phyloP scores from a whole-genome alignment of 2,329 filamentous ascomycete species.

The Chrysoporthe deuterocubensis region DNA sequence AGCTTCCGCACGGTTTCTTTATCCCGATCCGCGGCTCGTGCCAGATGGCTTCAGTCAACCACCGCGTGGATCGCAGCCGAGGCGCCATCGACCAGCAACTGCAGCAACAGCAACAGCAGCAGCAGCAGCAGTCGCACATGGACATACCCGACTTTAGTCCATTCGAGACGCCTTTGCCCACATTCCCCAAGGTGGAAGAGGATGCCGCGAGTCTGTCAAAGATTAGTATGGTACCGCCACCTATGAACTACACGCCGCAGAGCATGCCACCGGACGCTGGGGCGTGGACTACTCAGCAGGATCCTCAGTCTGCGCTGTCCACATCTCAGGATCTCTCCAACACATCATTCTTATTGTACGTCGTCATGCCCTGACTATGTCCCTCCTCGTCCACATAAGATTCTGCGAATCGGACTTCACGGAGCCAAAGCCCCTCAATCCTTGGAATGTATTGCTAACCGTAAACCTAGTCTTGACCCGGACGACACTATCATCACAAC shows the following conservation, averaged over 20 bases:
- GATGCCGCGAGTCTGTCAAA: constrained; percentile 29
- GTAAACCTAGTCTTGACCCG: constrained; percentile 23
- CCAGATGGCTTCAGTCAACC: constrained; percentile 25
- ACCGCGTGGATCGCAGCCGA: constrained; percentile 27
- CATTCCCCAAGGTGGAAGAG: constrained; percentile 29
- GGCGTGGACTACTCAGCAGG: constrained; percentile 26
- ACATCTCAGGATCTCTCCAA: constrained; percentile 28
- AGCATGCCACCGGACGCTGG: constrained; percentile 26
- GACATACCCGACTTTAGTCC: constrained; percentile 28
- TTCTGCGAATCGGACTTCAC: not conserved
- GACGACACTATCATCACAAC: constrained; percentile 30
- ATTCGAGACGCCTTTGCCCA: constrained; percentile 29
- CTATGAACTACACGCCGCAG: constrained; percentile 27
- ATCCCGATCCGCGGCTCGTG: constrained; percentile 36
- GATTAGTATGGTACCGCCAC: constrained; percentile 27
- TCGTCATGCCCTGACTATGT: not conserved
- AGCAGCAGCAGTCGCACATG: constrained; percentile 24
- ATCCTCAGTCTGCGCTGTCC: constrained; percentile 27
- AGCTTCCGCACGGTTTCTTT: constrained; percentile 26
- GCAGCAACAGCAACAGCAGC: constrained; percentile 28
- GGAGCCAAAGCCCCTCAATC: not conserved
- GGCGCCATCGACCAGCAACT: constrained; percentile 29
- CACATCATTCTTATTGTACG: constrained; percentile 29
- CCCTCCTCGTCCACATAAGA: not conserved
- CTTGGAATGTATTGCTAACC: constrained; percentile 19